Evolutionary conservation across 2,329 filamentous ascomycete species (phyloP).

Genomic region (Hirsutella thompsonii): DNA sequence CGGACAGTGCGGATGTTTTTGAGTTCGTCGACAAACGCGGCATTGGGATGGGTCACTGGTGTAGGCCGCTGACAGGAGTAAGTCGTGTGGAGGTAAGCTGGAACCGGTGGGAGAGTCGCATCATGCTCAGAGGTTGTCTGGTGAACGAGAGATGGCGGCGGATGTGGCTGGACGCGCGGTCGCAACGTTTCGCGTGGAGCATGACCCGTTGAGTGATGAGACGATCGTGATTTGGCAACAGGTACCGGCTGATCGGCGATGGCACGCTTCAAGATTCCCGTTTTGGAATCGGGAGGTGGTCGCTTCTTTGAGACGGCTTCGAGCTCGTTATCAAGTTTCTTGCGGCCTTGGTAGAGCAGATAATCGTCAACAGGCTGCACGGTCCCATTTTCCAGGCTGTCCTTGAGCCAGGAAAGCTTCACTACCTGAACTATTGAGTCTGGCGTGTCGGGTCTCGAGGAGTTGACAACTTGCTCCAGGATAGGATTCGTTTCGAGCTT

Average conservation of each 20-base stretch:
- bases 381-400: slow-evolving; percentile 31
- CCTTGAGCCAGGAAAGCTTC: slow-evolving; percentile 44
- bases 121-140: slow-evolving; percentile 74
- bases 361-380: slow-evolving; percentile 37
- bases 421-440: slow-evolving; percentile 32
- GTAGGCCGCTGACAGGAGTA: slow-evolving; percentile 79
- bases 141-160: slow-evolving; percentile 36
- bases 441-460: neutral
- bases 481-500: slow-evolving; percentile 43
- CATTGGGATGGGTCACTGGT: slow-evolving; percentile 57
- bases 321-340: slow-evolving; percentile 6
- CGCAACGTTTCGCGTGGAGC: neutral
- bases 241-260: no score
- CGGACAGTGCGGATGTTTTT: slow-evolving; percentile 62
- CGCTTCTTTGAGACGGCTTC: neutral
- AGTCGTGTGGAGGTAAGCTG: slow-evolving; percentile 44
- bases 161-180: slow-evolving; percentile 1
- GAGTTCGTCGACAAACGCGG: slow-evolving; percentile 60
- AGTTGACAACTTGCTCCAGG: neutral
- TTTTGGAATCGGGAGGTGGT: neutral
- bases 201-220: no score
- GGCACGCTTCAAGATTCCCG: neutral
- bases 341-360: slow-evolving; percentile 39
- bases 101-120: slow-evolving; percentile 48
- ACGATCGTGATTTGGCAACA: no score